Percentiles rank a stretch among this genome's conserved stretches.
phyloP scores from a whole-genome alignment of 148 eudicot species.

The Simmondsia chinensis region DNA sequence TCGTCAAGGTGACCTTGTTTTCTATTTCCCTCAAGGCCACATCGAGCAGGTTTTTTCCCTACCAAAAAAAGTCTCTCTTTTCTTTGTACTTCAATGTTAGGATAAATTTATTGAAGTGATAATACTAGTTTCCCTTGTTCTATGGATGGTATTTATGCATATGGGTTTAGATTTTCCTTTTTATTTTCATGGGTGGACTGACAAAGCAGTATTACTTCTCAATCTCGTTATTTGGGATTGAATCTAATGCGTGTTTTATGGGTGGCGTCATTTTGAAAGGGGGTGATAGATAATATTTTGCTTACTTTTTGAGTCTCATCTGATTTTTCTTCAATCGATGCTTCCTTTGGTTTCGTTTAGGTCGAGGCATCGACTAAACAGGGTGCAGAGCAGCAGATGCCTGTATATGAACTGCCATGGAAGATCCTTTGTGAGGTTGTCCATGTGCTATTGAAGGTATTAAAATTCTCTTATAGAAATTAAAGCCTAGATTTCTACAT shows the following conservation, averaged over 20 bases:
- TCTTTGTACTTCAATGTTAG: background rate
- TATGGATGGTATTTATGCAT: too few species aligned
- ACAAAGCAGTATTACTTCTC: too few species aligned
- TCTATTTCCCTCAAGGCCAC: conserved; percentile 96
- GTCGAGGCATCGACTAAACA: conserved; percentile 97
- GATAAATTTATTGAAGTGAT: too few species aligned
- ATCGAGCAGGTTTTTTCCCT: conserved; percentile 72
- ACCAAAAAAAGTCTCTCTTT: background rate
- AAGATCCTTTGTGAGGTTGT: conserved; percentile 85
- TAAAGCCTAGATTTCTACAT: background rate
- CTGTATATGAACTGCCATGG: conserved; percentile 73
- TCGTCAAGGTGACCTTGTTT: conserved; percentile 57
- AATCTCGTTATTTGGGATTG: too few species aligned
- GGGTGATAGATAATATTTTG: background rate
- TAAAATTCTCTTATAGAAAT: too few species aligned
- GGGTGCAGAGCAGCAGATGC: conserved; percentile 88
- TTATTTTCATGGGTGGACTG: too few species aligned
- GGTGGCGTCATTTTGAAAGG: background rate
- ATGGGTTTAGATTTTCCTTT: too few species aligned
- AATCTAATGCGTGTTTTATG: too few species aligned
- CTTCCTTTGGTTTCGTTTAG: conserved; percentile 24
- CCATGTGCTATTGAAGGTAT: conserved; percentile 67
- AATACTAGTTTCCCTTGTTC: too few species aligned
- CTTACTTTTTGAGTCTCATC: background rate
- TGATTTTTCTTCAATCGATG: conserved; percentile 1